Evolutionary conservation across 2,329 filamentous ascomycete species (phyloP).

Genomic region (Albophoma yamanashiensis): DNA sequence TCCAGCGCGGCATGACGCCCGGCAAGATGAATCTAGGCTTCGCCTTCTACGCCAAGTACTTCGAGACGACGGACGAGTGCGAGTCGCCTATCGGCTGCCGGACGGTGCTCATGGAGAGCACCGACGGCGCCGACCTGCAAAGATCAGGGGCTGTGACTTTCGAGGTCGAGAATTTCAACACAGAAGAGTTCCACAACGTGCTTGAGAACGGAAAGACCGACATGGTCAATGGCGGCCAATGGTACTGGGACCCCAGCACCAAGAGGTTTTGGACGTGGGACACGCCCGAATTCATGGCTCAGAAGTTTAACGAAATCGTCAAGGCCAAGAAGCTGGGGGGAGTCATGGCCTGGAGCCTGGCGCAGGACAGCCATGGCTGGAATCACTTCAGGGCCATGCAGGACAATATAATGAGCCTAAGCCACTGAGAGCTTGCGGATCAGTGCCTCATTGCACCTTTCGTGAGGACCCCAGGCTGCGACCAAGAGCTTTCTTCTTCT

Average conservation of each 20-base stretch:
- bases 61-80: slow-evolving; percentile 38
- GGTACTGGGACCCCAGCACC: slow-evolving; percentile 37
- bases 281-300: slow-evolving; percentile 32
- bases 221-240: slow-evolving; percentile 39
- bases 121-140: slow-evolving; percentile 47
- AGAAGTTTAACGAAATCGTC: slow-evolving; percentile 36
- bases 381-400: slow-evolving; percentile 32
- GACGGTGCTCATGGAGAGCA: slow-evolving; percentile 47
- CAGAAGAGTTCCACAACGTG: slow-evolving; percentile 28
- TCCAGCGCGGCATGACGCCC: slow-evolving; percentile 42
- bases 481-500: no score
- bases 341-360: slow-evolving; percentile 43
- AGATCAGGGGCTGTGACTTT: slow-evolving; percentile 31
- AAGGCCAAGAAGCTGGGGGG: slow-evolving; percentile 31
- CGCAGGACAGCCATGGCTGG: slow-evolving; percentile 34
- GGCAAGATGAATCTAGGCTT: slow-evolving; percentile 54
- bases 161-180: slow-evolving; percentile 19
- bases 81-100: slow-evolving; percentile 44
- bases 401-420: slow-evolving; percentile 2
- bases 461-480: background rate
- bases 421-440: background rate
- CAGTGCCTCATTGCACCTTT: background rate
- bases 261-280: slow-evolving; percentile 47
- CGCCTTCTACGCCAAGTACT: slow-evolving; percentile 61
- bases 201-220: slow-evolving; percentile 29